Percentiles rank a stretch among this genome's conserved stretches.
Conservation (phyloP, 2,329 filamentous ascomycete species). For the Alternaria longipes region DNA sequence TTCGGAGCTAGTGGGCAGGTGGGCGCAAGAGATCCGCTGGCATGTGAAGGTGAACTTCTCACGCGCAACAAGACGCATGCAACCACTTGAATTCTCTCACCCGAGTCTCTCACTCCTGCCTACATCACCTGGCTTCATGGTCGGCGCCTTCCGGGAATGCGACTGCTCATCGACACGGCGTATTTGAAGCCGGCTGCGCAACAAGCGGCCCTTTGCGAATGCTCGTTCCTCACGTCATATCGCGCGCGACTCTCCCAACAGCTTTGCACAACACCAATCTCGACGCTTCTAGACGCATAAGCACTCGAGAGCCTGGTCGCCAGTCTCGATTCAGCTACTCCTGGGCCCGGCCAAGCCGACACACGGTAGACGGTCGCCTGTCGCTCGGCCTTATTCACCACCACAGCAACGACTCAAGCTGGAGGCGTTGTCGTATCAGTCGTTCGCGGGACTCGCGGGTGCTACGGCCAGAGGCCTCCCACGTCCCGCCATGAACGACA, state of each 20-base stretch:
- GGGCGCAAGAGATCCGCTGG: not conserved
- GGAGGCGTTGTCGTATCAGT: conserved; percentile 37
- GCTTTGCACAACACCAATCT: conserved; percentile 18
- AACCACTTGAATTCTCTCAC: not conserved
- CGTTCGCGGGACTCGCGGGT: conserved; percentile 38
- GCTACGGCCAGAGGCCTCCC: conserved; percentile 35
- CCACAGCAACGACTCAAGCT: conserved; percentile 18
- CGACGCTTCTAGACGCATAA: not conserved
- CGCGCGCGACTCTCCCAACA: conserved; percentile 24
- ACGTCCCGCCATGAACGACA: conserved; percentile 45
- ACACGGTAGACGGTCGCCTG: not conserved
- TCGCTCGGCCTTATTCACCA: not conserved
- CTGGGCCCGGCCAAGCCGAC: not conserved
- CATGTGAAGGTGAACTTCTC: conserved; percentile 14
- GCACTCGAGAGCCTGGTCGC: not conserved
- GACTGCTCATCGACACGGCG: conserved; percentile 19
- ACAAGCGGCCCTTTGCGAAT: conserved; percentile 12
- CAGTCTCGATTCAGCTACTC: not conserved
- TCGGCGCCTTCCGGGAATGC: conserved; percentile 23
- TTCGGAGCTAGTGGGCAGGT: conserved; percentile 11
- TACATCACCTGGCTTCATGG: not conserved
- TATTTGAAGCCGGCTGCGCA: not conserved
- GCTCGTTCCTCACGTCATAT: conserved; percentile 23
- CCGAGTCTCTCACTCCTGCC: not conserved
- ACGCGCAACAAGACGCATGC: conserved; percentile 9